Evolutionary conservation across 1,284 basidiomycete species (phyloP), one percentile per base, ranked within the genome.

Genomic region (Hymenochaete sp.): DNA sequence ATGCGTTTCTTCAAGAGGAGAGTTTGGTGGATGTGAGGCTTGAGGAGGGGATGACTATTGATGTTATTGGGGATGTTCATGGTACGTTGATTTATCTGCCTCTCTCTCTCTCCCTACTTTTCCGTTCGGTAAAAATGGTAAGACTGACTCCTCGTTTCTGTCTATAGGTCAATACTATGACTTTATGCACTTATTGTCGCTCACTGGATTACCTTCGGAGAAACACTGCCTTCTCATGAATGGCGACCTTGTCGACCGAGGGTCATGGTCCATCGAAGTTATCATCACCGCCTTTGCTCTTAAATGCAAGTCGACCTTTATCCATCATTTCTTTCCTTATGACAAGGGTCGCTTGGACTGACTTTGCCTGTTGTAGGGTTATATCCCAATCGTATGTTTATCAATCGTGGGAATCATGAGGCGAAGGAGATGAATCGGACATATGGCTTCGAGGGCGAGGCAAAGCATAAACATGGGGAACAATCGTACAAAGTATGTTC

Each of bases 321-420:
- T 24, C 5, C 32, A 18, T n/a, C n/a, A n/a, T n/a, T n/a, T n/a
- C n/a, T n/a, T n/a, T n/a, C n/a, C n/a, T n/a, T n/a, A n/a, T n/a
- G n/a, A n/a, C n/a, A n/a, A n/a, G n/a, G n/a, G n/a, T n/a, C n/a
- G n/a, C n/a, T n/a, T n/a, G n/a, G n/a, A n/a, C n/a, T n/a, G n/a
- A n/a, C n/a, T n/a, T n/a, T n/a, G n/a, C n/a, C n/a, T n/a, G n/a
- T n/a, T n/a, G 27, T 53, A 88, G 87, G 88, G 92, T 67, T 95
- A 42, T 92, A 89, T 65, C 93, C 92, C 2, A 77, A 77, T 49
- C 77, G 73, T 49, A 87, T 93, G 70, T 93, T 75, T 62, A 79
- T 96, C 59, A 97, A 96, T 63, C 78, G 95, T 50, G 96, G 95
- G 19, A 98, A 98, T 66, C 95, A 98, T 62, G 95, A 98, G 68